These are phyloP conservation scores for Aspergillus eucalypticola DNA, from an alignment of 2,329 filamentous ascomycete genomes.

Conservation along the genomic window DNA sequence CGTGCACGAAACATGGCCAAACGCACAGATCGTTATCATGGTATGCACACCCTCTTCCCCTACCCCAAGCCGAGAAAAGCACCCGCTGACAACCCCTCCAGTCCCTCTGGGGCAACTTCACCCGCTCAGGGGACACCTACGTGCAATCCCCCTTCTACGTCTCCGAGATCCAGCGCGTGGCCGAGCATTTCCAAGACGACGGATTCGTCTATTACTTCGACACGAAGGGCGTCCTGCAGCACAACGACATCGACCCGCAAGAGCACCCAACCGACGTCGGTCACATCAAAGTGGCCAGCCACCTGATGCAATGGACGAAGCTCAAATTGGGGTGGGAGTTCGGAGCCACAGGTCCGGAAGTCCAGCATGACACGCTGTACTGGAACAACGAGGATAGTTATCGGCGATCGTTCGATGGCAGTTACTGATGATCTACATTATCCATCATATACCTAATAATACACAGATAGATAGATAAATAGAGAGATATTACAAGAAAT, in stretches of 20 bases:
- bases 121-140: conserved; percentile 53
- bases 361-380: conserved; percentile 53
- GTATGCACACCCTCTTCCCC: conserved; percentile 17
- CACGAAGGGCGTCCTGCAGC: conserved; percentile 61
- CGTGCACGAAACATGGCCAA: conserved; percentile 44
- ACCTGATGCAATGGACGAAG: conserved; percentile 60
- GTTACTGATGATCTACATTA: neutral
- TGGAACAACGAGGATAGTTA: conserved; percentile 55
- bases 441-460: neutral
- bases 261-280: conserved; percentile 64
- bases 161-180: conserved; percentile 54
- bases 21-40: conserved; percentile 46
- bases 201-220: conserved; percentile 64
- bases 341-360: conserved; percentile 54
- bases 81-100: conserved; percentile 23
- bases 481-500: neutral
- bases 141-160: conserved; percentile 50
- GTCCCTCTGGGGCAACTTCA: conserved; percentile 59
- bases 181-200: conserved; percentile 52
- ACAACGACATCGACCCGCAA: conserved; percentile 61
- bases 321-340: conserved; percentile 59
- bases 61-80: neutral
- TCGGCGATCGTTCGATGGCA: conserved; percentile 21
- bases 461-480: neutral
- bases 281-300: conserved; percentile 62